Evolutionary conservation across 129 eudicot genomes (phyloP), one percentile per base, ranked within the genome.

Genomic region (Ambrosia artemisiifolia): DNA sequence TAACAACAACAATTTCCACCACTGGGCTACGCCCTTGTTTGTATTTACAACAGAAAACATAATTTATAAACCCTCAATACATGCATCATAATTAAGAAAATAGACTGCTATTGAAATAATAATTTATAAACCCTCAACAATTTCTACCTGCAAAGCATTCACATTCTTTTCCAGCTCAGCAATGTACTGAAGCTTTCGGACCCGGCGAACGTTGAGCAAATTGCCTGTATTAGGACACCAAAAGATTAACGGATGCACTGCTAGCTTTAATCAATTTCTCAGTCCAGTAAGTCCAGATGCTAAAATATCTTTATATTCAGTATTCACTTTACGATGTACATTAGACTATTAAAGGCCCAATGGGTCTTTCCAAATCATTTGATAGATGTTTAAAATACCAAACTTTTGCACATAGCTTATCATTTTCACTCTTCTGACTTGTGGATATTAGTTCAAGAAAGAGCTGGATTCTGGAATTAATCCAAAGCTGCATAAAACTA

Each of bases 191-290:
- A 94, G 95, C 87, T 94, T 94, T 61, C 98, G 73, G 50, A 95
- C 99, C 72, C 99, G 88, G 3, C n/a, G 99, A 95, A 36, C 99
- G 94, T 74, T 95, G 99, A 59, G 99, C 99, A 79, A 90, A 95
- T 88, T 95, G 96, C 85, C 99, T 95, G 91, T 68, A 84, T 63
- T 69, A 63, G 20, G 60, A 50, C 73, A 46, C 36, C 62, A 53
- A 16, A 63, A 32, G 62, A 68, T 76, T 20, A 14, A 50, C 20
- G 2, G 5, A 17, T 32, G 60, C 7, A 72, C 57, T 14, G 13
- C 32, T 42, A 71, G 24, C 32, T 71, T 71, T 30, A 55, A 61
- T 46, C 61, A 13, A 30, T 40, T 17, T 10, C 51, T 13, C 43
- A n/a, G n/a, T n/a, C n/a, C n/a, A n/a, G n/a, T n/a, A n/a, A 63